phyloP scores from a whole-genome alignment of 306 rosid genomes.

The Lagenaria siceraria region DNA sequence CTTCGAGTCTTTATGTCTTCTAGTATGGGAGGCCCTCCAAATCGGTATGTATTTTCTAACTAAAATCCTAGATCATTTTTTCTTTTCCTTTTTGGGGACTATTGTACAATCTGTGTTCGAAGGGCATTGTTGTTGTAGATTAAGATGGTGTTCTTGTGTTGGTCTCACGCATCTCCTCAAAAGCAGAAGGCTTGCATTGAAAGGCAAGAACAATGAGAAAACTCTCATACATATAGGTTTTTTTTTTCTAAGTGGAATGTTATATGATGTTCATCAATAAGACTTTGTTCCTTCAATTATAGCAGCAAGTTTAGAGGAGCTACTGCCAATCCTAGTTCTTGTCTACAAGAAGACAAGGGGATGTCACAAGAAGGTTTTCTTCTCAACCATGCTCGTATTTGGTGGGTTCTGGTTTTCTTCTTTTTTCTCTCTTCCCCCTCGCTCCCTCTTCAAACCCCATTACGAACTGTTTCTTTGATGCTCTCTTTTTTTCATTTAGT shows the following conservation, averaged over 20 bases:
- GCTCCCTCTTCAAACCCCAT: no score
- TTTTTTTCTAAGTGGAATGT: not conserved
- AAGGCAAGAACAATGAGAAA: conserved; percentile 24
- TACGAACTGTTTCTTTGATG: no score
- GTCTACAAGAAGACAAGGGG: conserved; percentile 48
- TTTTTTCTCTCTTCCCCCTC: no score
- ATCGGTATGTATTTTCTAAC: no score
- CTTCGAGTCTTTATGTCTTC: no score
- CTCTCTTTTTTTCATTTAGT: no score
- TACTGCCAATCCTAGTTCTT: conserved; percentile 48
- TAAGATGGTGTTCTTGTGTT: conserved; percentile 71
- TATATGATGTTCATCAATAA: conserved; percentile 21
- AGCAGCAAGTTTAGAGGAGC: conserved; percentile 61
- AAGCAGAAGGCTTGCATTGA: conserved; percentile 62
- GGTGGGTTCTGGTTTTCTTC: conserved; percentile 83
- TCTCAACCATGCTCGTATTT: conserved; percentile 52
- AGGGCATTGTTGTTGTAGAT: conserved; percentile 1
- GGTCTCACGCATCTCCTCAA: conserved; percentile 66
- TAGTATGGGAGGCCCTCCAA: no score
- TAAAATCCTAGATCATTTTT: not conserved
- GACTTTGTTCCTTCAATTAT: conserved; percentile 64
- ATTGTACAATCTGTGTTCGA: not conserved
- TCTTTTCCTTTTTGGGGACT: not conserved
- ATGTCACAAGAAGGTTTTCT: conserved; percentile 56
- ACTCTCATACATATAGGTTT: not conserved